Evolutionary conservation across 2,329 filamentous ascomycete genomes (phyloP).

Genomic region (Clathrospora elynae): DNA sequence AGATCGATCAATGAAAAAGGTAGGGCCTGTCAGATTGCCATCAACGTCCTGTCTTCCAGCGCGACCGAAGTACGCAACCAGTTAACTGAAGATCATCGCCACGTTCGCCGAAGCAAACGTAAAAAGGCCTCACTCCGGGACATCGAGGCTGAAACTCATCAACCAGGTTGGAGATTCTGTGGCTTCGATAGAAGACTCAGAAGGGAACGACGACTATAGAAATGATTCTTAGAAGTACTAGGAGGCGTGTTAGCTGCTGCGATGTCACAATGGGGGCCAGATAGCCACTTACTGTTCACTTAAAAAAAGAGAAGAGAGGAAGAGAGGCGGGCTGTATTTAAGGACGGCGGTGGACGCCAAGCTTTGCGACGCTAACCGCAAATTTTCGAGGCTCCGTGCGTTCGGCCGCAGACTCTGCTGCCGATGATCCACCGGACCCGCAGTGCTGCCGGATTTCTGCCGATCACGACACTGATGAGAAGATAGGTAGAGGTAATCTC

Average conservation of each 20-base stretch:
- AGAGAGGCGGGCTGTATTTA: background rate
- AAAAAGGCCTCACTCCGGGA: conserved; percentile 83
- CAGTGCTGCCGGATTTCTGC: background rate
- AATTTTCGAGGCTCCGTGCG: conserved; percentile 7
- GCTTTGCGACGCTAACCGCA: too few species aligned
- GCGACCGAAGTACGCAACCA: conserved; percentile 76
- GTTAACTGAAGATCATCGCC: conserved; percentile 93
- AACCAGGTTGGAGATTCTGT: conserved; percentile 89
- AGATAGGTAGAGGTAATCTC: too few species aligned
- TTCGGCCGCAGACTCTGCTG: background rate
- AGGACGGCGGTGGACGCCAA: too few species aligned
- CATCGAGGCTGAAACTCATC: conserved; percentile 84
- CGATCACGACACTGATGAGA: too few species aligned
- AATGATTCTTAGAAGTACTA: conserved; percentile 55
- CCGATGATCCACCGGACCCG: conserved; percentile 4
- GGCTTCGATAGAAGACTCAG: conserved; percentile 92
- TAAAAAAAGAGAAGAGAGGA: background rate
- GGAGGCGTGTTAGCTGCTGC: background rate
- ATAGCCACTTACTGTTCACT: conserved; percentile 11
- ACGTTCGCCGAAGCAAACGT: conserved; percentile 76
- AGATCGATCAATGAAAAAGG: conserved; percentile 44
- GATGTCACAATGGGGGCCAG: background rate
- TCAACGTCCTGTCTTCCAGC: conserved; percentile 78
- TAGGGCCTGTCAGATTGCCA: conserved; percentile 79
- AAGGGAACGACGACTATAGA: conserved; percentile 95